Base-by-base conservation (phyloP, 140 eudicot species). In the Bidens hawaiensis region DNA sequence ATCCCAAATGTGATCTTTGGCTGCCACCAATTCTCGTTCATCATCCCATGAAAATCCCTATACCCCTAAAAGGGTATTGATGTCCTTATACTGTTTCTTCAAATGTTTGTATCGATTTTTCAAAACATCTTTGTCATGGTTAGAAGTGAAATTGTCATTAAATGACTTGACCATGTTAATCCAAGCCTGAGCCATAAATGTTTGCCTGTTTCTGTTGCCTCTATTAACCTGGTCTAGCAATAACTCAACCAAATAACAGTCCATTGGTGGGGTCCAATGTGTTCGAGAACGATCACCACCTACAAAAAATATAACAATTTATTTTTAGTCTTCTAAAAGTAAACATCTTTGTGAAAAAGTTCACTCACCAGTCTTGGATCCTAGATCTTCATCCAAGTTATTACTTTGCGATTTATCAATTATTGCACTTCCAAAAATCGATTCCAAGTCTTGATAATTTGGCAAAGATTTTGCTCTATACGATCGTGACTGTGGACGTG, bases 201-300 rank as follows among this genome's bases (percentile, higher is more conserved):
- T 75, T 45, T 72, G 75, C n/a, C 82, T 85, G 25, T 72, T 76
- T 76, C 73, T 63, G 77, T 82, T 82, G 49, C 89, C 89, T 71
- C 62, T 69, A 33, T 51, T 70, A 14, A 73, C 80, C 41, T 82
- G 80, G 62, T 72, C 82, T 17, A 79, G 61, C 64, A 82, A 60
- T 58, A 82, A 65, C 34, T 79, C 80, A 13, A 82, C 57, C 31
- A 82, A 34, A 62, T 53, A 82, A 65, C 67, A 59, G 69, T 82
- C 89, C 89, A 82, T 82, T n/a, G 82, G 80, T 11, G 85, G 85
- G 7, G 85, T 79, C 89, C 89, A 82, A 49, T 82, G 72, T 23
- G 88, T 82, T 72, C 88, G 76, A 5, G 78, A 72, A 4, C 88
- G 79, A 26, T 78, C 84, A 10, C 60, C 51, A 59, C 88, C 88